These are phyloP conservation scores for Cryptococcus sp. DNA, from an alignment of 1,284 basidiomycete genomes.

Conservation along the genomic window DNA sequence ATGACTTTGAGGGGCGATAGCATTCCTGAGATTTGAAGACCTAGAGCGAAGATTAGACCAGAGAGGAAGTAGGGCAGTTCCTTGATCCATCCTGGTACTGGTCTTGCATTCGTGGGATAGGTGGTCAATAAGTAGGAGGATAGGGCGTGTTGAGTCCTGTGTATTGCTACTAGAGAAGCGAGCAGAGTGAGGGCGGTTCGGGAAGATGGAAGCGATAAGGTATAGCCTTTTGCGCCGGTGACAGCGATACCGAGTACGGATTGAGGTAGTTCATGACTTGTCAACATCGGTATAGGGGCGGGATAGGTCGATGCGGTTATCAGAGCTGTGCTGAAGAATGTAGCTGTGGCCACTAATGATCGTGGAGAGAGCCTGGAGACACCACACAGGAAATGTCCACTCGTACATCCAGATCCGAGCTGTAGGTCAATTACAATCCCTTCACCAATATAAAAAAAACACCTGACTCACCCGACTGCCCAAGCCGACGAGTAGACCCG, in stretches of 20 bases:
- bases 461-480: slow-evolving; percentile 57
- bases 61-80: slow-evolving; percentile 48
- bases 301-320: slow-evolving; percentile 52
- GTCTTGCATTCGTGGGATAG: background rate
- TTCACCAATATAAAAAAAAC: background rate
- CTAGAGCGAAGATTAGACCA: slow-evolving; percentile 57
- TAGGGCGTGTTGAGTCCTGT: slow-evolving; percentile 1
- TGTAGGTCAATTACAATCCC: slow-evolving; percentile 2
- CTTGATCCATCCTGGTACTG: slow-evolving; percentile 1
- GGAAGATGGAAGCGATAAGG: background rate
- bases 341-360: slow-evolving; percentile 54
- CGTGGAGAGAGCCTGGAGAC: slow-evolving; percentile 59
- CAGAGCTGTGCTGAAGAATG: slow-evolving; percentile 57
- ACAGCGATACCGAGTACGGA: no score
- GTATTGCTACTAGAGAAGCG: background rate
- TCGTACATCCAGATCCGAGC: slow-evolving; percentile 37
- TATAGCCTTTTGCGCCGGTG: background rate
- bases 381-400: slow-evolving; percentile 66
- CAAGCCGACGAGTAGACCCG: slow-evolving; percentile 60
- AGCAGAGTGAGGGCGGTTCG: background rate
- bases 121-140: background rate
- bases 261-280: no score
- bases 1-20: slow-evolving; percentile 56
- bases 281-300: slow-evolving; percentile 29
- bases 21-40: slow-evolving; percentile 58